Evolutionary conservation across 1,139 yeast species (phyloP).

Genomic region (Trichomonascaceae sp.): DNA sequence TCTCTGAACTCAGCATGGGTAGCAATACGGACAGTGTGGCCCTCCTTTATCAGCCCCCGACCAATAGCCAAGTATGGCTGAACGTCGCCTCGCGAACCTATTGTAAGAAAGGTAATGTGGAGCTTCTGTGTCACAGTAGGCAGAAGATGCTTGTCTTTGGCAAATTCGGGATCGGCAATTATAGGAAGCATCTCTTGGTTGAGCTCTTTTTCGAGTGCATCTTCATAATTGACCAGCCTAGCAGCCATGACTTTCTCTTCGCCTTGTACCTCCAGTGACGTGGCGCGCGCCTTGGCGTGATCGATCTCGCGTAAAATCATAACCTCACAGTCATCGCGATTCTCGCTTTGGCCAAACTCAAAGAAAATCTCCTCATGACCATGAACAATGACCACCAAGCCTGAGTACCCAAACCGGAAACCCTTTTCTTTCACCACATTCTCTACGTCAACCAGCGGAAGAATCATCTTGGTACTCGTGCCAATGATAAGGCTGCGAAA

Average conservation of each 20-base stretch:
- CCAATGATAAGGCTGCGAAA: slow-evolving; percentile 76
- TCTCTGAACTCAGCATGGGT: slow-evolving; percentile 70
- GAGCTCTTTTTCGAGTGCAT: slow-evolving; percentile 12
- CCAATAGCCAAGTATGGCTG: slow-evolving; percentile 93
- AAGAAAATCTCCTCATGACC: slow-evolving; percentile 68
- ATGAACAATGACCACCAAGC: slow-evolving; percentile 50
- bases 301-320: slow-evolving; percentile 42
- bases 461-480: slow-evolving; percentile 64
- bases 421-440: slow-evolving; percentile 54
- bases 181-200: slow-evolving; percentile 18
- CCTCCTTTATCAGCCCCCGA: slow-evolving; percentile 61
- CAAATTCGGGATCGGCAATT: slow-evolving; percentile 11
- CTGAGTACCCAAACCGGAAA: slow-evolving; percentile 52
- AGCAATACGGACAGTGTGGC: slow-evolving; percentile 73
- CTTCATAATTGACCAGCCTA: slow-evolving; percentile 22
- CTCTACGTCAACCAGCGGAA: slow-evolving; percentile 64
- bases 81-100: slow-evolving; percentile 93
- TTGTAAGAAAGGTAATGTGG: slow-evolving; percentile 64
- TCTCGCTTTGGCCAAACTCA: slow-evolving; percentile 54
- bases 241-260: slow-evolving; percentile 14
- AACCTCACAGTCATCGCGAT: slow-evolving; percentile 62
- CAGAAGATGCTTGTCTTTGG: slow-evolving; percentile 4
- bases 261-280: slow-evolving; percentile 3
- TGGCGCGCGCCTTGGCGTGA: slow-evolving; percentile 18
- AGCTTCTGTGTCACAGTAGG: slow-evolving; percentile 19